Evolutionary conservation across 2,329 filamentous ascomycete genomes (phyloP).

Genomic region (Immersiporthe knoxdaviesiana): DNA sequence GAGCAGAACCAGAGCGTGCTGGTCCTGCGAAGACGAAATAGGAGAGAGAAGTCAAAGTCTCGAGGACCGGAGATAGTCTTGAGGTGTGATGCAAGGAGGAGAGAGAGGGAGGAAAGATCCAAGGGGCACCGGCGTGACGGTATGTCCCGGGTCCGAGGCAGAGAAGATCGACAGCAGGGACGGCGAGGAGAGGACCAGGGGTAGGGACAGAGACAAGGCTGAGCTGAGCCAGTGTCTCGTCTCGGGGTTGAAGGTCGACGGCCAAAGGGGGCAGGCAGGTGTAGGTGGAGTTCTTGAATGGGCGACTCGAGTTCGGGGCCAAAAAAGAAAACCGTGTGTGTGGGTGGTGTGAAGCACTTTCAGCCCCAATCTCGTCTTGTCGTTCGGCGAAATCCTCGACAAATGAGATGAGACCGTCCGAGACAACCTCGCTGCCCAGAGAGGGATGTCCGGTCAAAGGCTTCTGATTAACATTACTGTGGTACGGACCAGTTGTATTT

Average conservation of each 20-base stretch:
- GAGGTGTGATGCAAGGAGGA: slow-evolving; percentile 11
- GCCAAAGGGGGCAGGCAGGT: slow-evolving; percentile 8
- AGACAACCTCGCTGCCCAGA: slow-evolving; percentile 19
- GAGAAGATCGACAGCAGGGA: slow-evolving; percentile 15
- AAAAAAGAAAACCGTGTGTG: background rate
- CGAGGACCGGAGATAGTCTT: background rate
- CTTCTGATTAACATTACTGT: slow-evolving; percentile 29
- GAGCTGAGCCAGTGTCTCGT: slow-evolving; percentile 20
- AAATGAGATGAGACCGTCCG: slow-evolving; percentile 12
- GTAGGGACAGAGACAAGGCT: slow-evolving; percentile 19
- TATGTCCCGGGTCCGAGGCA: background rate
- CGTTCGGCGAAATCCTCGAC: slow-evolving; percentile 1
- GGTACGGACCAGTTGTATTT: slow-evolving; percentile 18
- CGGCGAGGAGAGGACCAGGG: too few species aligned
- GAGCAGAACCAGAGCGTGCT: slow-evolving; percentile 26
- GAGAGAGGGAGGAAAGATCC: background rate
- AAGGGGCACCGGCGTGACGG: slow-evolving; percentile 5
- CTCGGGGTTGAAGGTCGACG: background rate
- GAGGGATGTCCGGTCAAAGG: slow-evolving; percentile 22
- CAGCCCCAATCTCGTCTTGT: background rate
- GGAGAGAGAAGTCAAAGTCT: background rate
- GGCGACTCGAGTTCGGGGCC: background rate
- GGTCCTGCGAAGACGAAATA: slow-evolving; percentile 23
- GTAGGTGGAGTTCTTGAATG: background rate
- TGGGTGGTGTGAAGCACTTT: background rate